phyloP scores from a whole-genome alignment of 768 basidiomycete species.

The Termitomyces bulborhizus region DNA sequence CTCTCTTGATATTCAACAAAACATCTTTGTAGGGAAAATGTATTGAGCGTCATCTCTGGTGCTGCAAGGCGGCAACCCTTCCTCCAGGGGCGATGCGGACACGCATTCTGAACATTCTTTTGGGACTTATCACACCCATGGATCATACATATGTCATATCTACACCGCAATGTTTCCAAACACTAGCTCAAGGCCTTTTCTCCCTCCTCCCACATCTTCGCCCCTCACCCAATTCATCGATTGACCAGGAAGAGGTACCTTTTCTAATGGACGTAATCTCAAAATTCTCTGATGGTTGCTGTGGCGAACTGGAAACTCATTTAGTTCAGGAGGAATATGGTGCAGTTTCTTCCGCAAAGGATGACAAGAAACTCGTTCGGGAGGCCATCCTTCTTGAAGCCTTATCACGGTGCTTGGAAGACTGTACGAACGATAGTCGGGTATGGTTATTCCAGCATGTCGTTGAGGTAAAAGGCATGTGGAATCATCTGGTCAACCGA shows the following conservation, averaged over 20 bases:
- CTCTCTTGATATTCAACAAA: background rate
- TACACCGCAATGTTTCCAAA: constrained; percentile 41
- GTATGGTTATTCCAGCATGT: constrained; percentile 44
- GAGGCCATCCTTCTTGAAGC: constrained; percentile 38
- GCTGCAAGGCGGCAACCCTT: constrained; percentile 52
- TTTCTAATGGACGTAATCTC: constrained; percentile 36
- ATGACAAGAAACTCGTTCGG: constrained; percentile 26
- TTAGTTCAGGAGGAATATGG: constrained; percentile 49
- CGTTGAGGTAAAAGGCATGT: constrained; percentile 36
- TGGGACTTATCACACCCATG: constrained; percentile 35
- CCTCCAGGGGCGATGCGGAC: constrained; percentile 34
- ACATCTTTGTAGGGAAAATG: constrained; percentile 27
- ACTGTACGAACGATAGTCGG: constrained; percentile 35
- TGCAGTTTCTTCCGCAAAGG: constrained; percentile 28
- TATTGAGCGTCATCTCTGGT: constrained; percentile 65
- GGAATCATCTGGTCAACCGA: background rate
- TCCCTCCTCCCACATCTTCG: constrained; percentile 39
- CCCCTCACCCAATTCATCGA: constrained; percentile 11
- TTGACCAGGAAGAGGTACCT: constrained; percentile 23
- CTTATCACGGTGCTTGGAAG: constrained; percentile 46
- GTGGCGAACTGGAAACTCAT: constrained; percentile 41
- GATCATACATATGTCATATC: constrained; percentile 36
- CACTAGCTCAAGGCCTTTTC: constrained; percentile 46
- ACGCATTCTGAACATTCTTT: constrained; percentile 45
- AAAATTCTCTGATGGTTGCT: constrained; percentile 38